phyloP scores from a whole-genome alignment of 2,329 filamentous ascomycete genomes.

The Fusarium staphyleae region DNA sequence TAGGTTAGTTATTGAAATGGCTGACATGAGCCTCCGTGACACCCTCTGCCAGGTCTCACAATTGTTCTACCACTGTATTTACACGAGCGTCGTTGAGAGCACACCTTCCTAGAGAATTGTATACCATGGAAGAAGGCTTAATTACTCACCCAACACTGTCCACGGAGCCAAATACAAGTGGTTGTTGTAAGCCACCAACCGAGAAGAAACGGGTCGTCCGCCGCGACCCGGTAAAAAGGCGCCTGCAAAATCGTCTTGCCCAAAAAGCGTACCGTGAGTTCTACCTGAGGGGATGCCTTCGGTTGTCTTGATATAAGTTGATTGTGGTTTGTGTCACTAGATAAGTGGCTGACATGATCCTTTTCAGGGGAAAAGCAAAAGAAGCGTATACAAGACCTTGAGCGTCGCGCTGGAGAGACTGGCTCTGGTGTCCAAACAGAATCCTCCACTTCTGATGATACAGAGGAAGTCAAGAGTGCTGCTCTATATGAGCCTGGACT shows the following conservation, averaged over 20 bases:
- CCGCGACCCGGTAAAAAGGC: conserved; percentile 39
- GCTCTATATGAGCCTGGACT: neutral
- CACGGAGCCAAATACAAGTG: neutral
- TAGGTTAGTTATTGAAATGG: conserved; percentile 2
- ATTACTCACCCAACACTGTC: neutral
- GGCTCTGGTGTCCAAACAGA: neutral
- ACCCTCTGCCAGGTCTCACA: neutral
- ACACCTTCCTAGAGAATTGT: neutral
- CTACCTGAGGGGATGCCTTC: neutral
- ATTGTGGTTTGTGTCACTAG: neutral
- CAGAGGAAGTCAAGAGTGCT: neutral
- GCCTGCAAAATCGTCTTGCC: conserved; percentile 40
- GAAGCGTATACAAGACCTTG: conserved; percentile 39
- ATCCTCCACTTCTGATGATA: neutral
- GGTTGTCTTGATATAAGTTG: conserved; percentile 3
- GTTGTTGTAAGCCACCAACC: conserved; percentile 1
- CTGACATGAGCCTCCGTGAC: conserved; percentile 23
- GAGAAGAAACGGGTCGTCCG: conserved; percentile 26
- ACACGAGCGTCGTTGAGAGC: neutral
- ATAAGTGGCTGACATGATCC: conserved; percentile 38
- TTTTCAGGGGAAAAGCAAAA: conserved; percentile 41
- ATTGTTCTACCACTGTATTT: conserved; percentile 2
- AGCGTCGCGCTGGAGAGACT: conserved; percentile 30
- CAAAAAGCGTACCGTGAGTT: conserved; percentile 62
- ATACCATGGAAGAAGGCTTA: conserved; percentile 21